These are phyloP conservation scores for Fusarium torulosum DNA, from an alignment of 2,329 filamentous ascomycete species.

Conservation along the genomic window DNA sequence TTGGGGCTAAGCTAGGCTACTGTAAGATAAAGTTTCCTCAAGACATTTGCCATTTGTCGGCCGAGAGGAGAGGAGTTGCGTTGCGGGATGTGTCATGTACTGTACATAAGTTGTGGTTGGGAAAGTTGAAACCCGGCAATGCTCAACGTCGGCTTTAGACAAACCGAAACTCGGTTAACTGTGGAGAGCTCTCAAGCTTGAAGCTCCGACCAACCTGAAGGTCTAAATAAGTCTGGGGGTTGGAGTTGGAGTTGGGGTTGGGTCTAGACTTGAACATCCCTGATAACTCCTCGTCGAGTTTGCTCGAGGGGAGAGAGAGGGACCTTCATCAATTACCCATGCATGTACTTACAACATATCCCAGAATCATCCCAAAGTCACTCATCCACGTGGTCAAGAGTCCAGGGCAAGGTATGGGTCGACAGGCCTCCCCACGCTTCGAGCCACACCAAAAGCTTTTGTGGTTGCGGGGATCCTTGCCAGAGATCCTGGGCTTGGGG, in stretches of 20 bases:
- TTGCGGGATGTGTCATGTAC: slow-evolving; percentile 19
- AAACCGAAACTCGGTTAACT: slow-evolving; percentile 30
- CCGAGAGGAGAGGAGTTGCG: slow-evolving; percentile 38
- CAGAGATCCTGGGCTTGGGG: slow-evolving; percentile 16
- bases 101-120: background rate
- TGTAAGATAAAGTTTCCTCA: slow-evolving; percentile 3
- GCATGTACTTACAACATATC: too few relatives aligned
- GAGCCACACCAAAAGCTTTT: slow-evolving; percentile 23
- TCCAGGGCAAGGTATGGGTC: slow-evolving; percentile 21
- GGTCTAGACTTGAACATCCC: background rate
- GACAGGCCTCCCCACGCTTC: slow-evolving; percentile 36
- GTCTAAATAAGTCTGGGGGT: background rate
- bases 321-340: background rate
- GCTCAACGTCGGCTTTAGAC: slow-evolving; percentile 18
- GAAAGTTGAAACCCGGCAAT: slow-evolving; percentile 12
- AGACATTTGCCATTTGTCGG: slow-evolving; percentile 25
- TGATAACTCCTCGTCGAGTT: background rate
- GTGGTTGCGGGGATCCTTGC: slow-evolving; percentile 25
- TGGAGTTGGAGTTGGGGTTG: background rate
- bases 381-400: slow-evolving; percentile 32
- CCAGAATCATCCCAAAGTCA: slow-evolving; percentile 2
- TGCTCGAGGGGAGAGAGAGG: background rate
- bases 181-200: slow-evolving; percentile 37
- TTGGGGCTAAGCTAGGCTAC: slow-evolving; percentile 4
- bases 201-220: slow-evolving; percentile 8